Percentiles rank a stretch among this genome's conserved stretches.
Conservation (phyloP, 2,329 filamentous ascomycete genomes). For the Colletotrichum somersetense region DNA sequence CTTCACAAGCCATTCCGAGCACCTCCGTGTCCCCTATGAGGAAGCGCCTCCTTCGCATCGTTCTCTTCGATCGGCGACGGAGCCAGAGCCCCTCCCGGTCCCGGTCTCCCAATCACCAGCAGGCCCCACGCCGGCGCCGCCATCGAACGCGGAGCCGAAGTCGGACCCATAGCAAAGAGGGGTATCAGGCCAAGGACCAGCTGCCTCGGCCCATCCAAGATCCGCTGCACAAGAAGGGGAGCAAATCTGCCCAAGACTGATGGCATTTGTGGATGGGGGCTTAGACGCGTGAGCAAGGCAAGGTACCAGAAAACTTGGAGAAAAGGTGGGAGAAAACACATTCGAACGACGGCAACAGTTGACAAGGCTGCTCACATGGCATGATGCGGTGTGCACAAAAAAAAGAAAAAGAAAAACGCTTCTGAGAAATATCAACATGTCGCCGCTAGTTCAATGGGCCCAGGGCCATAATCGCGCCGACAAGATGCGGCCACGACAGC, state of each 20-base stretch:
- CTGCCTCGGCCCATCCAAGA: conserved; percentile 30
- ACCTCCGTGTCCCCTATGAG: conserved; percentile 55
- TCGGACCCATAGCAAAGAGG: conserved; percentile 44
- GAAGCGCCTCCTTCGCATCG: conserved; percentile 56
- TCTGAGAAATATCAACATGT: neutral
- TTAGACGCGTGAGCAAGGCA: neutral
- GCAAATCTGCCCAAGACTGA: conserved; percentile 25
- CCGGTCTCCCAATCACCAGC: conserved; percentile 51
- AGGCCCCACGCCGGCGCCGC: conserved; percentile 49
- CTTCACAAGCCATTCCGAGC: conserved; percentile 50
- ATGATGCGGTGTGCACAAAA: neutral
- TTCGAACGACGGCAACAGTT: neutral
- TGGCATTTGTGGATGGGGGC: neutral
- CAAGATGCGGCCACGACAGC: neutral
- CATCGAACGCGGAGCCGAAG: conserved; percentile 56
- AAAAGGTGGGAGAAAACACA: neutral
- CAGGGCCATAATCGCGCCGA: conserved; percentile 1
- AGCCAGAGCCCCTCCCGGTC: conserved; percentile 60
- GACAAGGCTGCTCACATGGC: conserved; percentile 24
- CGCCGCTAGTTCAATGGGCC: conserved; percentile 10
- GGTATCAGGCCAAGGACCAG: conserved; percentile 25
- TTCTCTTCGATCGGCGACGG: conserved; percentile 56
- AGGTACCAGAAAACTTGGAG: neutral
- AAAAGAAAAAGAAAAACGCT: neutral
- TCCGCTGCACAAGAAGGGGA: conserved; percentile 20